Base-by-base conservation (phyloP, 345 rosid species). In the Populus nigra region DNA sequence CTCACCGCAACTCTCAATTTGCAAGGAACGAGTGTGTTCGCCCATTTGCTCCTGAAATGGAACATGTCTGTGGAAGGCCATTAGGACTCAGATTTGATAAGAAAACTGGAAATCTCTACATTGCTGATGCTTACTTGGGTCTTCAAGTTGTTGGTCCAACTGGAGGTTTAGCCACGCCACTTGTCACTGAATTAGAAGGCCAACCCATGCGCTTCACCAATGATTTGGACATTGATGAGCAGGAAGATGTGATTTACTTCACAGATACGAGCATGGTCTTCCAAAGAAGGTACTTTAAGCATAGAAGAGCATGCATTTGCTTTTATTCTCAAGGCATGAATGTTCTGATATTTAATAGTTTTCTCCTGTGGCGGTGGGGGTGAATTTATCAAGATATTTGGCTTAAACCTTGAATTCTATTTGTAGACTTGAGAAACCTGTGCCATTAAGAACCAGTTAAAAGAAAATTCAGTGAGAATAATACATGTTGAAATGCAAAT, bases 41-140 rank as follows among this genome's bases (percentile, higher is more conserved):
- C 29, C 76, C 76, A 43, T 71, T 76, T 72, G 83, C 79, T 9
- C 80, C 77, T 25, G 76, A 72, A 45, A 3, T 81, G 80, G 84
- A 81, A 67, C 84, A 76, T 72, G 76, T 76, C 23, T 80, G 83
- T 80, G 83, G 83, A 65, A 71, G 83, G 65, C 83, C 83, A 76
- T 33, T 80, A 33, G 83, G 83, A 65, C 57, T 80, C 23, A 27
- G 76, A 8, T 80, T 80, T 68, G 73, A 80, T 9, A 76, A 76
- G 68, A 76, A 76, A 76, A 80, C 83, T n/a, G 79, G 79, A 31
- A 45, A 80, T 72, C 79, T 80, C 39, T 80, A 76, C 65, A 80
- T 80, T n/a, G 83, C 83, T 8, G 83, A 80, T 80, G 83, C 83
- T 36, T 80, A 80, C 68, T 59, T 80, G 33, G 83, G 83, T 41